These are phyloP conservation scores for Microstegium vimineum DNA, from an alignment of 176 grass and related monocot genomes.

Conservation along the genomic window DNA sequence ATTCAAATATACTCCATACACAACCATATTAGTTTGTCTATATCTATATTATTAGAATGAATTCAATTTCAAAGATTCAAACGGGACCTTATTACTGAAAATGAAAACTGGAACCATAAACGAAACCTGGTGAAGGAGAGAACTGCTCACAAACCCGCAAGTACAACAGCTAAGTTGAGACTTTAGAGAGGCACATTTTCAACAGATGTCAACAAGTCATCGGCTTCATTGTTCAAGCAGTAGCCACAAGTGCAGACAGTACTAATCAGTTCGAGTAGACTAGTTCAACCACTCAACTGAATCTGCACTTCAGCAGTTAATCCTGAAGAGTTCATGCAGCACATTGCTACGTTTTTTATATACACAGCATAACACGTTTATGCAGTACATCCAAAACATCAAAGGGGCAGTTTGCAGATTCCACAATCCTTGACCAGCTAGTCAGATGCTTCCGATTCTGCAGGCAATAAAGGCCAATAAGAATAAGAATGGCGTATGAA, in stretches of 20 bases:
- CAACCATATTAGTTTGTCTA: too few species aligned
- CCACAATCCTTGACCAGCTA: constrained; percentile 15
- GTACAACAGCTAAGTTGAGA: not conserved
- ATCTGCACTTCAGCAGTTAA: constrained; percentile 10
- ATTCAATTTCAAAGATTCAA: too few species aligned
- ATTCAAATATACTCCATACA: too few species aligned
- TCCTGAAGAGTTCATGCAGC: not conserved
- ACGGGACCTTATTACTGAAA: too few species aligned
- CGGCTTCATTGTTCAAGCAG: constrained; percentile 2
- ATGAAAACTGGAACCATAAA: not conserved
- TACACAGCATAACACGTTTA: not conserved
- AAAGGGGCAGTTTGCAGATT: not conserved
- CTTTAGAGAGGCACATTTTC: not conserved
- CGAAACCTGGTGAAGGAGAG: not conserved
- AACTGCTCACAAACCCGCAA: not conserved
- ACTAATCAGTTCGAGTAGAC: constrained; percentile 3
- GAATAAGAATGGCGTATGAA: not conserved
- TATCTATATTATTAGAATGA: too few species aligned
- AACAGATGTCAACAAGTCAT: not conserved
- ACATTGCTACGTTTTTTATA: constrained; percentile 7
- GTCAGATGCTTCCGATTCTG: not conserved
- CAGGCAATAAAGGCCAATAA: not conserved
- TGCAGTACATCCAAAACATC: not conserved
- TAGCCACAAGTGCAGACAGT: not conserved
- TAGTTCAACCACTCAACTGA: constrained; percentile 16